Evolutionary conservation across 108 stramenopile genomes (phyloP), one percentile per base, ranked within the genome.

Genomic region (Cyclotella baltica): DNA sequence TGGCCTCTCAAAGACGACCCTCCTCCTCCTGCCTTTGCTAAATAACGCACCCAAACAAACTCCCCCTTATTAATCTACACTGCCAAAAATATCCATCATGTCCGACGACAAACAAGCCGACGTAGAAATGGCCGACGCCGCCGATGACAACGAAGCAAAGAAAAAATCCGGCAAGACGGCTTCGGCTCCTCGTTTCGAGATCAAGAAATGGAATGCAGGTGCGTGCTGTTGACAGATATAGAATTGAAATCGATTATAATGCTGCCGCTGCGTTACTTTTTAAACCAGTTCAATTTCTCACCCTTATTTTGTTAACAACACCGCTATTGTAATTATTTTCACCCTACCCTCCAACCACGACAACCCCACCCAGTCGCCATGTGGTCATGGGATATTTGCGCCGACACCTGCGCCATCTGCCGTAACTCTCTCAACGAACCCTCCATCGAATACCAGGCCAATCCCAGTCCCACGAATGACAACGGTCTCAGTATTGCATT

Each of bases 301-400:
- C n/a, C n/a, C n/a, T n/a, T n/a, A n/a, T n/a, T n/a, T n/a, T n/a
- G n/a, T n/a, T n/a, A n/a, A n/a, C n/a, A n/a, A 43, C 40, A 11
- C 40, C 13, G 40, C 40, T 11, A 11, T 43, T 43, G 40, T 43
- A 43, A 43, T 43, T 46, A 15, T 46, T 13, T 46, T 15, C 11
- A 15, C 15, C 15, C 15, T 10, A 46, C 43, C 15, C 43, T 10
- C 9, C 15, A 10, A 13, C 11, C 43, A 46, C 15, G 10, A 13
- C 11, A 46, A 46, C 15, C 15, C 43, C 43, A 46, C 15, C 43
- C 15, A 67, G 97, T 99, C 23, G 96, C 97, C 65, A 98, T 98
- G 97, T 99, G 99, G 99, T 89, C 89, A 0, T 99, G 98, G 97
- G 98, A 99, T 85, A 97, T 98, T 64, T 99, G 98, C 78, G 98